phyloP scores from a whole-genome alignment of 2,329 filamentous ascomycete species.

The Trichothecium sympodiale region DNA sequence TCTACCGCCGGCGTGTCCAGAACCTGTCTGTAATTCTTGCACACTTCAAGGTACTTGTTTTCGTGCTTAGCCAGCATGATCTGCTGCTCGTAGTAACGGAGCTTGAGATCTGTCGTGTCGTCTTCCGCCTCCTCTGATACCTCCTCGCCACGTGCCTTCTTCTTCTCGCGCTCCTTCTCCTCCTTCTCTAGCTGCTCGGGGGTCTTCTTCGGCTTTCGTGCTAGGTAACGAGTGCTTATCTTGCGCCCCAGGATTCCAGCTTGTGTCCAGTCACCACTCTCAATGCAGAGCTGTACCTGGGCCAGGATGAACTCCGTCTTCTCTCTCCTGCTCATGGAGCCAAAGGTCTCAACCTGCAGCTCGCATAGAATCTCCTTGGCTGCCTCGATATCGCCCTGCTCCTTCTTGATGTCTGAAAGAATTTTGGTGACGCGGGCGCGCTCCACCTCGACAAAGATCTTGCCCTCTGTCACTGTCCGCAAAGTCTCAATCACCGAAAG shows the following conservation, averaged over 20 bases:
- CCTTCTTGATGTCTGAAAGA: slow-evolving; percentile 93
- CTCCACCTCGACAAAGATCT: slow-evolving; percentile 99
- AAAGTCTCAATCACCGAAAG: slow-evolving; percentile 89
- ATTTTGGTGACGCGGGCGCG: slow-evolving; percentile 90
- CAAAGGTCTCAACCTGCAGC: slow-evolving; percentile 96
- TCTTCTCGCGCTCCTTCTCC: slow-evolving; percentile 78
- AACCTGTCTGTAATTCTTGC: slow-evolving; percentile 96
- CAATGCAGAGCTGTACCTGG: slow-evolving; percentile 89
- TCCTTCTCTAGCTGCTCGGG: slow-evolving; percentile 84
- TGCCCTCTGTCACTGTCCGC: slow-evolving; percentile 93
- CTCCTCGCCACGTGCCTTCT: slow-evolving; percentile 68
- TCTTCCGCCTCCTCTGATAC: slow-evolving; percentile 69
- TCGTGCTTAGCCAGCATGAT: slow-evolving; percentile 94
- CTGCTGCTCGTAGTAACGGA: slow-evolving; percentile 95
- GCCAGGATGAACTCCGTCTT: slow-evolving; percentile 98
- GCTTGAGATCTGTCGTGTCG: slow-evolving; percentile 91
- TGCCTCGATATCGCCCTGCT: slow-evolving; percentile 81
- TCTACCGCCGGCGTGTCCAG: slow-evolving; percentile 93
- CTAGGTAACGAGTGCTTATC: slow-evolving; percentile 89
- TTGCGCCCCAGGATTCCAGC: slow-evolving; percentile 89
- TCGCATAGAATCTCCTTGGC: slow-evolving; percentile 93
- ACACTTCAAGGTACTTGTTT: slow-evolving; percentile 91
- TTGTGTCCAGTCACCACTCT: slow-evolving; percentile 92
- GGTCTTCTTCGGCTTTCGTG: slow-evolving; percentile 83
- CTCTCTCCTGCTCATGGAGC: slow-evolving; percentile 91